phyloP scores from a whole-genome alignment of 2,329 filamentous ascomycete species.

The Rugonectria rugulosa region DNA sequence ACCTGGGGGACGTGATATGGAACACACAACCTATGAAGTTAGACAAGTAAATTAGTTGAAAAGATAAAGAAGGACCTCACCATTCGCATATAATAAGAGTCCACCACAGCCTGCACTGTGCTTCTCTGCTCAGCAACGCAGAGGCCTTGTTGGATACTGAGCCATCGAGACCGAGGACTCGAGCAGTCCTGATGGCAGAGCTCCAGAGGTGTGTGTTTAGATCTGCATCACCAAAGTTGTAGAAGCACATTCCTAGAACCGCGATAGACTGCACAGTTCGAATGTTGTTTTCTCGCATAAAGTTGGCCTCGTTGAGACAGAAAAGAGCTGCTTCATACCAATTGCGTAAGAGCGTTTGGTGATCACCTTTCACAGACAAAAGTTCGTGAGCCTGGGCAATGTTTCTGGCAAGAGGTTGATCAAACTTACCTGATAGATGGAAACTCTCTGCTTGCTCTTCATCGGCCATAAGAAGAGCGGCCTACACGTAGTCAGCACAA shows the following conservation, averaged over 20 bases:
- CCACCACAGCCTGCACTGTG: conserved; percentile 23
- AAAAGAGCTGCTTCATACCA: conserved; percentile 23
- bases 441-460: conserved; percentile 8
- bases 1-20: conserved; percentile 13
- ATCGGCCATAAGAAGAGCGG: conserved; percentile 21
- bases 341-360: conserved; percentile 1
- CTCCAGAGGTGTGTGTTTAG: conserved; percentile 9
- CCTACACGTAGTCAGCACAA: neutral
- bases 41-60: neutral
- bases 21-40: conserved; percentile 5
- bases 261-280: conserved; percentile 20
- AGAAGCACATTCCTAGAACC: conserved; percentile 16
- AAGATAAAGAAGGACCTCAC: neutral
- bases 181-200: conserved; percentile 11
- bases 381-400: neutral
- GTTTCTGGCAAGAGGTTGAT: neutral
- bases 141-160: neutral
- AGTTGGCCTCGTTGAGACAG: conserved; percentile 13
- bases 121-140: conserved; percentile 8
- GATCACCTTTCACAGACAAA: neutral
- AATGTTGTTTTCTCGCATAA: conserved; percentile 6
- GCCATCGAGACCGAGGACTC: conserved; percentile 8
- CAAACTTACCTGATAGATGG: neutral
- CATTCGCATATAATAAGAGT: conserved; percentile 24
- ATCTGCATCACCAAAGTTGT: conserved; percentile 21